These are phyloP conservation scores for Fragilaria crotonensis DNA, from an alignment of 108 stramenopile species.

Conservation along the genomic window DNA sequence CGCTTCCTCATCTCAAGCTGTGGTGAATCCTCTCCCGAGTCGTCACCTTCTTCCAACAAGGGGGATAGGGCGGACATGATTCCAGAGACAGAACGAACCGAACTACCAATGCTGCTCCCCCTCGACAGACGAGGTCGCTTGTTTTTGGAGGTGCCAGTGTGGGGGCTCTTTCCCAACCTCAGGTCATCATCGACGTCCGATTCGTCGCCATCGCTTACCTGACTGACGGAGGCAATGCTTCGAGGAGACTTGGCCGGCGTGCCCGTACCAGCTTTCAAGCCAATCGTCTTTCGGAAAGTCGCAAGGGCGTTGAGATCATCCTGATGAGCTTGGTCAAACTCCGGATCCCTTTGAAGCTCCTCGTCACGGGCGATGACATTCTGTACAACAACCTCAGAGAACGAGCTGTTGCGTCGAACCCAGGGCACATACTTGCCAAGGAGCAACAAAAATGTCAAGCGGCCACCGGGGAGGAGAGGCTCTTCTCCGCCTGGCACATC, in stretches of 20 bases:
- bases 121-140: not conserved
- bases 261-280: slow-evolving; percentile 17
- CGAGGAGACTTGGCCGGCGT: not conserved
- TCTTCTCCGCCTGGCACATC: slow-evolving; percentile 41
- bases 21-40: not conserved
- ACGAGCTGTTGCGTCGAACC: slow-evolving; percentile 51
- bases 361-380: slow-evolving; percentile 50
- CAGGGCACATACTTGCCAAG: slow-evolving; percentile 25
- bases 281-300: slow-evolving; percentile 41
- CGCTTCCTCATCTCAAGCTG: too few species aligned
- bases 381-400: slow-evolving; percentile 30
- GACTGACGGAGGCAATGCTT: not conserved
- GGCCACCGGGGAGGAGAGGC: slow-evolving; percentile 56
- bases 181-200: not conserved
- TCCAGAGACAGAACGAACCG: not conserved
- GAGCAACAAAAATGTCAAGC: slow-evolving; percentile 51
- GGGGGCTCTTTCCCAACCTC: not conserved
- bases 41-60: slow-evolving; percentile 14
- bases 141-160: not conserved
- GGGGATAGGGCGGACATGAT: slow-evolving; percentile 6
- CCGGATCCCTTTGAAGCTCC: slow-evolving; percentile 46
- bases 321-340: slow-evolving; percentile 67
- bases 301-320: slow-evolving; percentile 53
- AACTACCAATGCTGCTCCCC: not conserved
- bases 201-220: not conserved